Percentiles rank a stretch among this genome's conserved stretches.
phyloP scores from a whole-genome alignment of 768 basidiomycete species.

The Lactarius hatsudake region DNA sequence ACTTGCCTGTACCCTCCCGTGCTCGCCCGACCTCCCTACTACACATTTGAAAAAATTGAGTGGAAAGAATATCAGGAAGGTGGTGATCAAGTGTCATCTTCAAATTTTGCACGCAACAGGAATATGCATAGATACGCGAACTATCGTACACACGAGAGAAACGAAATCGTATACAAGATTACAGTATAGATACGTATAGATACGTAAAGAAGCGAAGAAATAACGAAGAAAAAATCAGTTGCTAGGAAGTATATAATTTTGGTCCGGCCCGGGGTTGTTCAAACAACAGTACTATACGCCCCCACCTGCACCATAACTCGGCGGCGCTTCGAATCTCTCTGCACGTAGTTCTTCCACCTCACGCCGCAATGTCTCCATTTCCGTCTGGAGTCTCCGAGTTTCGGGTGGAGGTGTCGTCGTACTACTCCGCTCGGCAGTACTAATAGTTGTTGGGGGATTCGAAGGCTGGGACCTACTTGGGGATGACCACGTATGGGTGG shows the following conservation, averaged over 20 bases:
- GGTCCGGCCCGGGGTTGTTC: not conserved
- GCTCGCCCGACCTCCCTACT: too few species aligned
- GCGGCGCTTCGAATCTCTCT: conserved; percentile 31
- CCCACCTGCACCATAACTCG: conserved; percentile 24
- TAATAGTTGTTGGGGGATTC: not conserved
- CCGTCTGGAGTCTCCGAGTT: conserved; percentile 17
- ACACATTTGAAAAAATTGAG: not conserved
- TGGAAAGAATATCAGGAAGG: too few species aligned
- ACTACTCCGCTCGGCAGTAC: not conserved
- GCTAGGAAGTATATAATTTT: not conserved
- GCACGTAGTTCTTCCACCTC: conserved; percentile 30
- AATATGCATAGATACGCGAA: too few species aligned
- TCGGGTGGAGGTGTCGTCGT: not conserved
- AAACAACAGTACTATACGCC: not conserved
- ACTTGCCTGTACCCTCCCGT: too few species aligned
- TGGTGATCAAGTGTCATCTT: too few species aligned
- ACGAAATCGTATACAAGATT: too few species aligned
- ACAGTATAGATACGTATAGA: too few species aligned
- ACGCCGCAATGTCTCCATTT: conserved; percentile 32
- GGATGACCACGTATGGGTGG: not conserved
- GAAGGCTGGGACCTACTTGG: not conserved
- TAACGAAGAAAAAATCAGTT: too few species aligned
- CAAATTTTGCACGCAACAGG: too few species aligned
- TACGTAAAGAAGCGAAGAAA: too few species aligned
- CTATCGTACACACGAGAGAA: too few species aligned